Evolutionary conservation across 345 rosid genomes (phyloP).

Genomic region (Eucalyptus dawsonii): DNA sequence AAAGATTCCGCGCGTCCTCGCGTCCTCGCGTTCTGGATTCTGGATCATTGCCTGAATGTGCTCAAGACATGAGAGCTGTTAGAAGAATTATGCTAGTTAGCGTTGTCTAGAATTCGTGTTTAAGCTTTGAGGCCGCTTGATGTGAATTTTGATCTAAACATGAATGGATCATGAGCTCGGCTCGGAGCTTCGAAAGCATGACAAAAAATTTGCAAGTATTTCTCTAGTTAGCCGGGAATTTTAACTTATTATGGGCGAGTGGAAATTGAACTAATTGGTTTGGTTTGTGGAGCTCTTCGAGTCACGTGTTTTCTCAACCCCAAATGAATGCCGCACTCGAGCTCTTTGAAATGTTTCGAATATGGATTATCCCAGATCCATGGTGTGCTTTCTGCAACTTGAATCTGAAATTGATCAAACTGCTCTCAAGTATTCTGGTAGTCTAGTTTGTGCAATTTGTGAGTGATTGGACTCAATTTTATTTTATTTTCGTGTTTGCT

Average conservation of each 20-base stretch:
- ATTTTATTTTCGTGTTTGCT: neutral
- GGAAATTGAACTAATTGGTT: neutral
- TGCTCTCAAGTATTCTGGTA: neutral
- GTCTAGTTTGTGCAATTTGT: neutral
- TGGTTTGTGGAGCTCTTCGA: neutral
- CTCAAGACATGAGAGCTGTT: neutral
- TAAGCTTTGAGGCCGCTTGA: neutral
- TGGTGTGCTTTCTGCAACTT: neutral
- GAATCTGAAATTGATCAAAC: neutral
- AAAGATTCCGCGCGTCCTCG: neutral
- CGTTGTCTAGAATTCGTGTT: neutral
- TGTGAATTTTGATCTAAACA: neutral
- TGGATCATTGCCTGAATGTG: neutral
- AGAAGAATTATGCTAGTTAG: neutral
- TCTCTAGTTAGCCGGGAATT: neutral
- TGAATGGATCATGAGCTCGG: neutral
- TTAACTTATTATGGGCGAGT: neutral
- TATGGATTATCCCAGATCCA: neutral
- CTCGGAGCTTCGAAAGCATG: neutral
- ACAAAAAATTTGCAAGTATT: neutral
- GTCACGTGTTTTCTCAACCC: neutral
- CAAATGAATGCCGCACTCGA: neutral
- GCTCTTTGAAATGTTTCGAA: neutral
- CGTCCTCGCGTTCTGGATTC: neutral
- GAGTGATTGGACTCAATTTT: neutral